phyloP scores from a whole-genome alignment of 2,329 filamentous ascomycete genomes.

The Aurifilum marmelostoma region DNA sequence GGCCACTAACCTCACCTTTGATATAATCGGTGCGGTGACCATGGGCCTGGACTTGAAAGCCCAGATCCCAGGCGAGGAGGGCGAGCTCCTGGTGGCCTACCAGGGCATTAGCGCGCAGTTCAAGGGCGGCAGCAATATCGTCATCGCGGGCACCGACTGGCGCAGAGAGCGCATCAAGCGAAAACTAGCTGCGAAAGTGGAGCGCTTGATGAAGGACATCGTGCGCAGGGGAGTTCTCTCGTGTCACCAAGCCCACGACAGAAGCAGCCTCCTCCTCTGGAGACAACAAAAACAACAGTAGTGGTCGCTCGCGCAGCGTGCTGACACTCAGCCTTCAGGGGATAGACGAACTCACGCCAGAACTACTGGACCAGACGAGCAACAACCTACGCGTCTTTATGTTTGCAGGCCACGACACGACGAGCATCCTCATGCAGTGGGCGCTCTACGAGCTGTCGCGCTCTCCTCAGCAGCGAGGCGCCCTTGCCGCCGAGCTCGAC shows the following conservation, averaged over 20 bases:
- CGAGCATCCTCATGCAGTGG: slow-evolving; percentile 43
- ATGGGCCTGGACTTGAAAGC: slow-evolving; percentile 25
- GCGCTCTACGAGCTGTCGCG: slow-evolving; percentile 42
- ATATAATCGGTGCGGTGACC: slow-evolving; percentile 38
- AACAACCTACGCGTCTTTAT: slow-evolving; percentile 46
- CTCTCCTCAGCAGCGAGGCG: slow-evolving; percentile 35
- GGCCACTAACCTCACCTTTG: slow-evolving; percentile 42
- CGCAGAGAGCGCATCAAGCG: slow-evolving; percentile 10
- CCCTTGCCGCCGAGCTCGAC: slow-evolving; percentile 42
- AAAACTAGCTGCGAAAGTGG: slow-evolving; percentile 15
- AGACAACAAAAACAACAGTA: background rate
- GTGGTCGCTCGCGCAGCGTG: slow-evolving; percentile 36
- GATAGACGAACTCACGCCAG: slow-evolving; percentile 34
- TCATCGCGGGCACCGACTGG: slow-evolving; percentile 8
- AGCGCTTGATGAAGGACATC: slow-evolving; percentile 19
- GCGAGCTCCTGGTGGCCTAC: slow-evolving; percentile 22
- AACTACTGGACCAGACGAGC: slow-evolving; percentile 37
- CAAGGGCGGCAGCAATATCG: background rate
- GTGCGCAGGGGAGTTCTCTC: slow-evolving; percentile 19
- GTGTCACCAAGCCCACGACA: background rate
- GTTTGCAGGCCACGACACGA: slow-evolving; percentile 48
- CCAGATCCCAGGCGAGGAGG: slow-evolving; percentile 21
- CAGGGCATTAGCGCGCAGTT: slow-evolving; percentile 16
- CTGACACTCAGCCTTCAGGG: slow-evolving; percentile 40
- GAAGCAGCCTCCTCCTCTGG: background rate